Conservation (phyloP, 2,329 filamentous ascomycete genomes). For the Capronia epimyces region DNA sequence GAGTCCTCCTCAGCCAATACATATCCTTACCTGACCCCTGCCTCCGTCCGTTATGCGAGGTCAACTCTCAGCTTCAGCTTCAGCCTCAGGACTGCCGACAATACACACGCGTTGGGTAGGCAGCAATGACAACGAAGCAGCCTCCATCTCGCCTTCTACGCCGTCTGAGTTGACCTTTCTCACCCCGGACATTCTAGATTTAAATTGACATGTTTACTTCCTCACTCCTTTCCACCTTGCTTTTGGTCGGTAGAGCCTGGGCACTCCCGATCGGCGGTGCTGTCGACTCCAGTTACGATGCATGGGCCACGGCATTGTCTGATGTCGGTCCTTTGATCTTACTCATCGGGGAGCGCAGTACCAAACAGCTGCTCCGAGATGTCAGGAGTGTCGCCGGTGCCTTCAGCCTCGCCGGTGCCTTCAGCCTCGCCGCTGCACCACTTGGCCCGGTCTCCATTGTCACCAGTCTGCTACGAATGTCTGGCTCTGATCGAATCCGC, state of each 20-base stretch:
- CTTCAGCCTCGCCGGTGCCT: conserved; percentile 1
- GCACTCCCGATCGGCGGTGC: conserved; percentile 1
- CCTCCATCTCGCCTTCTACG: no score
- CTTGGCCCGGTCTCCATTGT: conserved; percentile 1
- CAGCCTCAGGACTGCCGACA: no score
- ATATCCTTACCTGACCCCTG: no score
- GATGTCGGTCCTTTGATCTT: background rate
- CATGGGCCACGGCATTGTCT: background rate
- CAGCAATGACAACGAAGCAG: no score
- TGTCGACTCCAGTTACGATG: conserved; percentile 7
- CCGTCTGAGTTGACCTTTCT: no score
- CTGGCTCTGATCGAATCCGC: background rate
- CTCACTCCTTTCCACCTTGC: background rate
- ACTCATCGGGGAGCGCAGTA: conserved; percentile 4
- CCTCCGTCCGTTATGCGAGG: no score
- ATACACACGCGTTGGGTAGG: no score
- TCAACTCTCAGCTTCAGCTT: no score
- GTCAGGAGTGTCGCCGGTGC: background rate
- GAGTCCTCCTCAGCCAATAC: no score
- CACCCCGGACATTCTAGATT: no score
- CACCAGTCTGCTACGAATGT: conserved; percentile 2
- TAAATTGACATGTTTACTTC: background rate
- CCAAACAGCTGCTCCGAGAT: conserved; percentile 5
- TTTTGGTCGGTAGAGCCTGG: background rate
- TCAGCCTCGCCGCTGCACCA: conserved; percentile 3